Evolutionary conservation across 331 rosid genomes (phyloP), one percentile per base, ranked within the genome.

Genomic region (Erythrophleum ivorense): DNA sequence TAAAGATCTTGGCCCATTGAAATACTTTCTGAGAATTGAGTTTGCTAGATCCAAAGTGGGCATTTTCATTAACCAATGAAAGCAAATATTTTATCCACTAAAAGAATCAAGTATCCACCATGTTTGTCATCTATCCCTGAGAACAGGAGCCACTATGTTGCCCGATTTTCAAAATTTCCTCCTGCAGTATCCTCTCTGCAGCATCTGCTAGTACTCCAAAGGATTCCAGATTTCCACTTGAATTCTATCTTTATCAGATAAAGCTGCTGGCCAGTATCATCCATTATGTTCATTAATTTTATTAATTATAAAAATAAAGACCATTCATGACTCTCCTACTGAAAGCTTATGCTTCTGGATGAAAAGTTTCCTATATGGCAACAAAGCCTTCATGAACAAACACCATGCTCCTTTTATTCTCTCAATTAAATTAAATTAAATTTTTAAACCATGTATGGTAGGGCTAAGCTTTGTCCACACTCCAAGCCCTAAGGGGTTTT

Each of bases 381-480:
- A 55, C 62, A 55, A 55, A 18, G 54, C 74, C 74, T 68, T 43
- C 54, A 43, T 21, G 55, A 68, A 4, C 55, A 68, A 41, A 19
- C 38, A 33, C 38, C 16, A 19, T 4, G 49, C 54, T 54, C 73
- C 74, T 9, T 41, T 4, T 43, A 19, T 45, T 68, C 55, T 43
- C 15, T 63, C 40, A 36, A 36, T 36, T 38, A 8, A 40, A 13
- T 52, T n/a, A 41, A 38, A 67, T n/a, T 9, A 40, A 38, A 40
- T 13, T 67, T 40, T 9, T n/a, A 18, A n/a, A 67, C 33, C 49
- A 68, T 36, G 34, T 19, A 68, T 18, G 9, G 18, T 21, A 9
- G 36, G 54, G 10, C 19, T 52, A 68, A 68, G 34, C 5, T 38
- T 66, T 40, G 18, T 9, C 50, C 18, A 41, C 52, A 41, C 11